These are phyloP conservation scores for Mucor lusitanicus DNA, from an alignment of 371 early-diverging fungal species.

Conservation along the genomic window DNA sequence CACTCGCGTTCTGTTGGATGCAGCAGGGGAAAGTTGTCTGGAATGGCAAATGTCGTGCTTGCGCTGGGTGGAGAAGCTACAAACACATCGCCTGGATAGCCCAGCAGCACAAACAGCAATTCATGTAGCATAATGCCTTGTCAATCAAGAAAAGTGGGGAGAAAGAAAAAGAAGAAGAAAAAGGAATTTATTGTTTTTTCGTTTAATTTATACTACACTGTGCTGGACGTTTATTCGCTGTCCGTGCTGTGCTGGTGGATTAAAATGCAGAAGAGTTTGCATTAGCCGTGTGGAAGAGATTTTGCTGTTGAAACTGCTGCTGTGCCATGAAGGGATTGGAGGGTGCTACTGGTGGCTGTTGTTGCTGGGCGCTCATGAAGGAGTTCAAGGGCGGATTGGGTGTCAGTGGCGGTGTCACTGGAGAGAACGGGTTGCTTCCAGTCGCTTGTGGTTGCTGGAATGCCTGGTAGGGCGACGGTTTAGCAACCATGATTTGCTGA, in stretches of 20 bases:
- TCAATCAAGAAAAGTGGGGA: neutral
- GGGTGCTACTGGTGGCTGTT: neutral
- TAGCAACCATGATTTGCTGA: neutral
- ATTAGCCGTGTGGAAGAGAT: neutral
- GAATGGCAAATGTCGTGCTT: slow-evolving; percentile 56
- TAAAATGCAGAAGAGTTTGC: neutral
- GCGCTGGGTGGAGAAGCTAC: slow-evolving; percentile 54
- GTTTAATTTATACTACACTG: neutral
- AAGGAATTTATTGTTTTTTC: neutral
- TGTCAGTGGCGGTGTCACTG: slow-evolving; percentile 11
- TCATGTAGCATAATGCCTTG: slow-evolving; percentile 71
- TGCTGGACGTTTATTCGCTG: too few relatives aligned
- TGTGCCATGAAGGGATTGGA: neutral
- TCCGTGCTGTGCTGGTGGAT: neutral
- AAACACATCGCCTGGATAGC: slow-evolving; percentile 72
- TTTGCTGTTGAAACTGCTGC: neutral
- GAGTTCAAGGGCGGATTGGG: slow-evolving; percentile 2
- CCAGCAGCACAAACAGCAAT: slow-evolving; percentile 70
- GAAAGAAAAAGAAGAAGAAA: neutral
- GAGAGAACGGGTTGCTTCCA: slow-evolving; percentile 8
- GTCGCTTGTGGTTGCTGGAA: neutral
- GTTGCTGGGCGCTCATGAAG: neutral
- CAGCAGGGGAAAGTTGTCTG: slow-evolving; percentile 62
- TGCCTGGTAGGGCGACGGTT: neutral
- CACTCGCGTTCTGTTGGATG: slow-evolving; percentile 71